These are phyloP conservation scores for Chrysopogon serrulatus DNA, from an alignment of 176 grass and related monocot species.

Conservation along the genomic window DNA sequence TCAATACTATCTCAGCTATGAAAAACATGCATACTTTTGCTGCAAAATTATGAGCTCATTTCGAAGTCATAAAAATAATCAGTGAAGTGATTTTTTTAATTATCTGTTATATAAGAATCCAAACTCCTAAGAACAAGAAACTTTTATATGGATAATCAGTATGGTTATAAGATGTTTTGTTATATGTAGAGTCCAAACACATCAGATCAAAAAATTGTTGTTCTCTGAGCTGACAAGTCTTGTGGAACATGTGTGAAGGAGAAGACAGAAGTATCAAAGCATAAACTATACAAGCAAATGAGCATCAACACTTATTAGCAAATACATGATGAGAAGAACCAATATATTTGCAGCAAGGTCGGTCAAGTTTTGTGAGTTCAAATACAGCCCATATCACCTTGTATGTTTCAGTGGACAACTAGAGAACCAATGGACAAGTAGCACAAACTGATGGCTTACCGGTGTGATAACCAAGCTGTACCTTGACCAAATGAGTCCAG, in stretches of 20 bases:
- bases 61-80: neutral
- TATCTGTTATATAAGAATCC: neutral
- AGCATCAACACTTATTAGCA: neutral
- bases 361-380: neutral
- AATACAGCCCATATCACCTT: neutral
- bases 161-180: neutral
- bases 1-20: neutral
- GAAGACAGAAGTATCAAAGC: neutral
- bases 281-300: neutral
- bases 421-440: neutral
- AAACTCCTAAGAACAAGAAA: neutral
- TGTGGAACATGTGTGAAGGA: neutral
- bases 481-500: slow-evolving; percentile 66
- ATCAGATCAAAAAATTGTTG: neutral
- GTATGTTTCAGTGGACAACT: neutral
- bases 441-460: slow-evolving; percentile 20
- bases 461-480: slow-evolving; percentile 75
- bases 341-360: neutral
- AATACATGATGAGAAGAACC: neutral
- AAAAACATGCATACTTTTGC: neutral
- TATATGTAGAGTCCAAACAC: neutral
- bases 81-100: neutral
- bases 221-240: neutral
- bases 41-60: neutral
- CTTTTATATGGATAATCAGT: neutral